A percentile compares a stretch with the other conserved stretches of the same genome.
Conservation (phyloP, 225 moss, liverwort and hornwort species). For the Thuidium tamariscinum region DNA sequence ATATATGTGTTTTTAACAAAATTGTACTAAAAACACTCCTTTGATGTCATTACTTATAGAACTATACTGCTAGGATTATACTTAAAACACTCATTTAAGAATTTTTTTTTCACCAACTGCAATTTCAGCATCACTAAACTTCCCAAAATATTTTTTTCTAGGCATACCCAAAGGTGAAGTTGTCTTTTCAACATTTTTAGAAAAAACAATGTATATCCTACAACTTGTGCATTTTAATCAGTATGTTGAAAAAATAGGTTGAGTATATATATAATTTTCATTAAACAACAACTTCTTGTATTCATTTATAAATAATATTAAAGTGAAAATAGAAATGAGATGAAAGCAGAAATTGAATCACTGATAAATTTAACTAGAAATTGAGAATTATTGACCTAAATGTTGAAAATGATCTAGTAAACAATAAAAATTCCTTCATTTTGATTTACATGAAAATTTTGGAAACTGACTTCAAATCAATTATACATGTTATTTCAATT, state of each 20-base stretch:
- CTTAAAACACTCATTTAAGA: too few relatives aligned
- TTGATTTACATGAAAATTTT: neutral
- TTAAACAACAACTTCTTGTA: fast-evolving
- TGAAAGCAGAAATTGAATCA: neutral
- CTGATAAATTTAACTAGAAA: neutral
- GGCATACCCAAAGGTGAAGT: neutral
- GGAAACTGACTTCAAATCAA: neutral
- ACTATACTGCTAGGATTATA: too few relatives aligned
- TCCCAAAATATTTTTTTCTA: neutral
- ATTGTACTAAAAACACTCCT: too few relatives aligned
- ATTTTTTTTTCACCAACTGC: neutral
- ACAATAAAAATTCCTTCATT: neutral
- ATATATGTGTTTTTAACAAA: too few relatives aligned
- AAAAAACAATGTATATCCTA: fast-evolving
- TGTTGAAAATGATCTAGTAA: neutral
- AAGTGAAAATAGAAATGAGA: fast-evolving
- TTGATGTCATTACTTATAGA: too few relatives aligned
- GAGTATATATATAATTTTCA: fast-evolving
- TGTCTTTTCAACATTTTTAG: neutral
- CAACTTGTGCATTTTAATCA: neutral
- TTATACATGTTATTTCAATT: neutral
- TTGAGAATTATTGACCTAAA: neutral
- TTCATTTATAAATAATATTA: neutral
- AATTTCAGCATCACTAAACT: neutral
- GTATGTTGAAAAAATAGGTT: neutral